Percentiles rank a stretch among this genome's conserved stretches.
phyloP scores from a whole-genome alignment of 2,329 filamentous ascomycete genomes.

The Cercospora sp. region DNA sequence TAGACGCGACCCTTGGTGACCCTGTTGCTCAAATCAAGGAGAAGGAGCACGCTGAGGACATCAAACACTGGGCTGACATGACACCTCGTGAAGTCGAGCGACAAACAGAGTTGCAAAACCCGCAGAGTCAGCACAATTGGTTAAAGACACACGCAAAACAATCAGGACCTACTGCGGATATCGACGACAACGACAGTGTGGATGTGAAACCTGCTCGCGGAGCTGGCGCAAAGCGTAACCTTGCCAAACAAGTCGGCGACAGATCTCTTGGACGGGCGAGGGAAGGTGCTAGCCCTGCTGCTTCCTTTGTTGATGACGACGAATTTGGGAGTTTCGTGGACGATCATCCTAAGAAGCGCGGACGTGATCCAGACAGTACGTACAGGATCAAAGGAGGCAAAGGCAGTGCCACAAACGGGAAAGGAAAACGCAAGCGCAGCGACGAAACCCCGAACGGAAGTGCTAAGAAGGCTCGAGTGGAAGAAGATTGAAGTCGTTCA shows the following conservation, averaged over 20 bases:
- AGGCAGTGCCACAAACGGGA: slow-evolving; percentile 44
- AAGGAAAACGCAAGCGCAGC: slow-evolving; percentile 41
- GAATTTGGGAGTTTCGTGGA: slow-evolving; percentile 40
- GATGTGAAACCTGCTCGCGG: slow-evolving; percentile 64
- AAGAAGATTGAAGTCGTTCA: slow-evolving; percentile 12
- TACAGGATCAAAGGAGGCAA: slow-evolving; percentile 53
- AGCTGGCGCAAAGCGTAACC: slow-evolving; percentile 35
- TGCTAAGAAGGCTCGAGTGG: slow-evolving; percentile 30
- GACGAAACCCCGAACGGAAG: slow-evolving; percentile 23
- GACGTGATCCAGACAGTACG: slow-evolving; percentile 43
- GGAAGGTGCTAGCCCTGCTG: slow-evolving; percentile 38
- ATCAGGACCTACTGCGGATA: slow-evolving; percentile 25
- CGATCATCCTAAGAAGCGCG: slow-evolving; percentile 37
- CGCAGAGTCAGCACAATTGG: slow-evolving; percentile 94
- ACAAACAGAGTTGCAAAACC: slow-evolving; percentile 66
- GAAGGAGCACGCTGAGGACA: slow-evolving; percentile 26
- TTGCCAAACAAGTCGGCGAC: slow-evolving; percentile 41
- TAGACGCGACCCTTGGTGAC: slow-evolving; percentile 56
- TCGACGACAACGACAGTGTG: slow-evolving; percentile 67
- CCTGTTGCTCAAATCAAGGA: slow-evolving; percentile 46
- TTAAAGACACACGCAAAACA: slow-evolving; percentile 48
- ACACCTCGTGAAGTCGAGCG: slow-evolving; percentile 51
- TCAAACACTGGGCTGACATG: slow-evolving; percentile 39
- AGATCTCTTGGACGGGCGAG: slow-evolving; percentile 38
- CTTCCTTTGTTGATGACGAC: slow-evolving; percentile 40